Evolutionary conservation across 2,329 filamentous ascomycete genomes (phyloP).

Genomic region (Aspergillus sergii): DNA sequence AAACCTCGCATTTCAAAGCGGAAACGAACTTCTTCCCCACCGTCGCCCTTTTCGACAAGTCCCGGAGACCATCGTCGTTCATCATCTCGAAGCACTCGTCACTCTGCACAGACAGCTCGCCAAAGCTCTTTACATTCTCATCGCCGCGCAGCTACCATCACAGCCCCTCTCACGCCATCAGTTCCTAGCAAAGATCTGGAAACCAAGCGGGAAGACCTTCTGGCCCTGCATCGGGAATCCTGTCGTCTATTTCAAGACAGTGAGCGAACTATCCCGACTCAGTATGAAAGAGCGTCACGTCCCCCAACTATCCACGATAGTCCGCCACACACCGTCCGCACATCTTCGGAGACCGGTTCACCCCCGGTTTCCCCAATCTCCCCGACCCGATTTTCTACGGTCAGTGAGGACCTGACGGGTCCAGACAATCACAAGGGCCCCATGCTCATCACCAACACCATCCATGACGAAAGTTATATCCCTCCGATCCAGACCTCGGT

Average conservation of each 20-base stretch:
- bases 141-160: constrained; percentile 26
- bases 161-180: constrained; percentile 29
- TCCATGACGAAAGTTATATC: neutral
- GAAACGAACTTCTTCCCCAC: constrained; percentile 30
- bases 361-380: constrained; percentile 19
- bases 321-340: constrained; percentile 8
- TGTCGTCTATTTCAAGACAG: constrained; percentile 43
- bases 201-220: constrained; percentile 36
- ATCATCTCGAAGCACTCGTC: constrained; percentile 37
- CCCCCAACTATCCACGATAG: constrained; percentile 9
- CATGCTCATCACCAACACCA: neutral
- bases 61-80: constrained; percentile 30
- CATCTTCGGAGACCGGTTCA: constrained; percentile 18
- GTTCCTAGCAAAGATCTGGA: constrained; percentile 22
- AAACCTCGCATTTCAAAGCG: constrained; percentile 19
- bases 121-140: constrained; percentile 34
- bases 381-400: constrained; percentile 7
- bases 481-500: constrained; percentile 30
- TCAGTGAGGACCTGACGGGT: constrained; percentile 9
- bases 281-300: constrained; percentile 2
- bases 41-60: constrained; percentile 33
- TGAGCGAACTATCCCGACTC: constrained; percentile 1
- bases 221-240: constrained; percentile 44
- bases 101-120: constrained; percentile 28
- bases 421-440: neutral